These are phyloP conservation scores for Tricholoma flavovirens DNA, from an alignment of 768 basidiomycete species.

Conservation along the genomic window DNA sequence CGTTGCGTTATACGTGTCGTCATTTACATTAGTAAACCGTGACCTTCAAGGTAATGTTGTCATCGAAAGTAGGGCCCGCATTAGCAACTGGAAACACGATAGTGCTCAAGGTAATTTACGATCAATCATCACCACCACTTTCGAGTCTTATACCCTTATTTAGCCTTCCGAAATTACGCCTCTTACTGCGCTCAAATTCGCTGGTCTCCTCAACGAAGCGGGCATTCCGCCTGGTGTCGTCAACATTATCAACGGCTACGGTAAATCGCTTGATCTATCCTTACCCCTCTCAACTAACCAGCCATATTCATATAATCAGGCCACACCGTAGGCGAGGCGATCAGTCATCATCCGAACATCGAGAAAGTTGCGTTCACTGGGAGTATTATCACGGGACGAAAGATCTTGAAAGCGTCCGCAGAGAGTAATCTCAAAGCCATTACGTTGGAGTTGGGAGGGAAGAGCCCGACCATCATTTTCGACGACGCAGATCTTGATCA, in stretches of 20 bases:
- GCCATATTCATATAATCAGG: constrained; percentile 43
- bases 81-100: constrained; percentile 48
- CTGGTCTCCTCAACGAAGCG: constrained; percentile 50
- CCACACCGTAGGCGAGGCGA: constrained; percentile 51
- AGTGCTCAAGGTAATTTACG: constrained; percentile 38
- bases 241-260: constrained; percentile 60
- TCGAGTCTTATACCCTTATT: neutral
- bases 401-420: constrained; percentile 72
- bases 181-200: constrained; percentile 45
- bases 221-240: constrained; percentile 68
- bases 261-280: neutral
- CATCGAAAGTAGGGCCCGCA: constrained; percentile 24
- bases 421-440: constrained; percentile 80
- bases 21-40: neutral
- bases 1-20: neutral
- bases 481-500: constrained; percentile 66
- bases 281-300: constrained; percentile 36
- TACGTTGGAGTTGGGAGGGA: constrained; percentile 77
- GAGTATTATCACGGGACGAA: constrained; percentile 69
- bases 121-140: neutral
- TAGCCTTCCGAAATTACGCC: constrained; percentile 64
- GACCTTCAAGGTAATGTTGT: constrained; percentile 14
- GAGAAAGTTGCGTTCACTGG: constrained; percentile 84
- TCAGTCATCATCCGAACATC: constrained; percentile 47
- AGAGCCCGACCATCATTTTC: constrained; percentile 64